phyloP scores from a whole-genome alignment of 164 flowering plant species.

The Magnolia officinalis region DNA sequence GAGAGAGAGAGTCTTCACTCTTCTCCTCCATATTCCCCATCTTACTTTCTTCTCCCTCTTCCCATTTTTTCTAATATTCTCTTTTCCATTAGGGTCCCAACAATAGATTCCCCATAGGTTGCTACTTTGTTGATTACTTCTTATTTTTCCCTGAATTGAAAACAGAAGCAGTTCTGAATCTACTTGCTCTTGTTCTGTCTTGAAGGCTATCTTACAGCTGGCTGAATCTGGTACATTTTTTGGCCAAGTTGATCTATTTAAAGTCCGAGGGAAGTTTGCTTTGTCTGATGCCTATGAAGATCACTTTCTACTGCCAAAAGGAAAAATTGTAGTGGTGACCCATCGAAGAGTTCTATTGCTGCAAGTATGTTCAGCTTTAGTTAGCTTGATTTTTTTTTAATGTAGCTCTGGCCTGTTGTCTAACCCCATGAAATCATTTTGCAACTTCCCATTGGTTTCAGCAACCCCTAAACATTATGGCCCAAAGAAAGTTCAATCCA shows the following conservation, averaged over 20 bases:
- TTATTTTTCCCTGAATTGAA: background rate
- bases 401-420: background rate
- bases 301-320: constrained; percentile 87
- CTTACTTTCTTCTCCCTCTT: background rate
- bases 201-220: constrained; percentile 86
- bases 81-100: background rate
- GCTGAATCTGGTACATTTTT: constrained; percentile 94
- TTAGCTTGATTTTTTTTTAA: background rate
- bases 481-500: constrained; percentile 91
- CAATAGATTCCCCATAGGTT: background rate
- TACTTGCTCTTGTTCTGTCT: constrained; percentile 8
- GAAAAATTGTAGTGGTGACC: constrained; percentile 69
- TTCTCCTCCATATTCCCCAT: too few species aligned
- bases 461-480: constrained; percentile 74
- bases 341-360: constrained; percentile 82
- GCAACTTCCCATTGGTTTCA: constrained; percentile 22
- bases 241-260: constrained; percentile 92
- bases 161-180: constrained; percentile 9
- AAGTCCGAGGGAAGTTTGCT: constrained; percentile 97
- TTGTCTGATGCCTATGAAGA: constrained; percentile 97
- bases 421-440: background rate
- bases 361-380: constrained; percentile 51
- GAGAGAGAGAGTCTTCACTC: too few species aligned
- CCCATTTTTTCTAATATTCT: background rate
- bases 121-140: background rate